Evolutionary conservation across 1,284 basidiomycete genomes (phyloP), one percentile per base, ranked within the genome.

Genomic region (Irpex lacteus): DNA sequence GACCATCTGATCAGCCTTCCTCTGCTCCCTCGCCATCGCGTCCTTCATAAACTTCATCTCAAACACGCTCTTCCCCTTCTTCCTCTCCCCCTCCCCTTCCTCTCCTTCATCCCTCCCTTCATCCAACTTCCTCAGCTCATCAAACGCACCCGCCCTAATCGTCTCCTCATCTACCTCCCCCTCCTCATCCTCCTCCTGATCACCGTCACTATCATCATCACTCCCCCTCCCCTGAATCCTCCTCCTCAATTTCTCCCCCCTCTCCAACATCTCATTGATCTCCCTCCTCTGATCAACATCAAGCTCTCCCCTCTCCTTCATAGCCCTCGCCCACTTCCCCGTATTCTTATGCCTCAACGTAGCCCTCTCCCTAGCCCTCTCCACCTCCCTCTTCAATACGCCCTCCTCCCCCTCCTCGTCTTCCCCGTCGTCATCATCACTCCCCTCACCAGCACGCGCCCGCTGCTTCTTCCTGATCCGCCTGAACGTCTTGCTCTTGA

Each of bases 41-140:
- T 95, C 91, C 74, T 91, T 89, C 96, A 98, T 98, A 76, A 98
- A 98, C 77, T 96, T 96, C 95, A 98, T 96, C 69, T 87, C 83
- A 75, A 96, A 91, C 9, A 97, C 83, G 71, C 88, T 86, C 73
- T 88, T 88, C 64, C 81, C 79, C 70, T 85, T 83, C 66, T 73
- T 73, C 9, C 70, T 72, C 15, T 71, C 77, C 11, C 67, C 68
- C 1, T 67, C 74, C 6, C 80, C 80, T 9, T 78, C 76, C 19
- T 74, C 74, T 5, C 80, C 80, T 11, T 78, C 76, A n/a, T 74
- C 75, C 50, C 82, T n/a, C 13, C n/a, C 19, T 3, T 7, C 26
- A 18, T 56, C 76, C 26, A 92, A 72, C 47, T 74, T 74, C 38
- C 78, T 77, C 18, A 95, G 78, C 77, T 95, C 92, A 49, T 94